A percentile compares a stretch with the other conserved stretches of the same genome.
Evolutionary conservation across 352 stramenopile genomes (phyloP).

Genomic region (Pythium dissotocum): DNA sequence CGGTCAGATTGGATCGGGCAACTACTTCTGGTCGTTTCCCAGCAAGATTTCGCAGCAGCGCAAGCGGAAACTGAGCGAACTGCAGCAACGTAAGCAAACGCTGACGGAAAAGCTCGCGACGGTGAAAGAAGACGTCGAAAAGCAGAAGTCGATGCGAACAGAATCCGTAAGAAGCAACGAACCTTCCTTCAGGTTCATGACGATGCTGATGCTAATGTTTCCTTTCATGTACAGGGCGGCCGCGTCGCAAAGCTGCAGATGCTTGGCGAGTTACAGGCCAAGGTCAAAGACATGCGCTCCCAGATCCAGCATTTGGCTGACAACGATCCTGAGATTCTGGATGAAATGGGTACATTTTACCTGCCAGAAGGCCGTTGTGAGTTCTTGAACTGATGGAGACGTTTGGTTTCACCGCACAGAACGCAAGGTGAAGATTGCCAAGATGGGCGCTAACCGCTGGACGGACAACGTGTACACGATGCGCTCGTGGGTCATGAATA

Average conservation of each 20-base stretch:
- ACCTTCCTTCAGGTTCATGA: too few species aligned
- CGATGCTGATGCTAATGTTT: neutral
- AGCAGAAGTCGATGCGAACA: slow-evolving; percentile 46
- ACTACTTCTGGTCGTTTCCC: slow-evolving; percentile 90
- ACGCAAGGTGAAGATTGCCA: slow-evolving; percentile 59
- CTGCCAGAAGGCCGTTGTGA: neutral
- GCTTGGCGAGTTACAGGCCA: slow-evolving; percentile 50
- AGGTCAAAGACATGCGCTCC: slow-evolving; percentile 44
- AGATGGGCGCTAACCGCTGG: slow-evolving; percentile 73
- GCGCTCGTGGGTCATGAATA: slow-evolving; percentile 80
- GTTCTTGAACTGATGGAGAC: neutral
- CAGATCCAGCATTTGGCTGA: slow-evolving; percentile 71
- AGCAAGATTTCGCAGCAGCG: slow-evolving; percentile 79
- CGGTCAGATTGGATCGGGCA: slow-evolving; percentile 73
- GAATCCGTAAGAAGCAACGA: slow-evolving; percentile 47
- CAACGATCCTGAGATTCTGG: slow-evolving; percentile 69
- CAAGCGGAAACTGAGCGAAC: slow-evolving; percentile 71
- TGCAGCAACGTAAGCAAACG: slow-evolving; percentile 52
- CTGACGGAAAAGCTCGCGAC: slow-evolving; percentile 45
- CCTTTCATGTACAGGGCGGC: slow-evolving; percentile 44
- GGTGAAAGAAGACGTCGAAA: slow-evolving; percentile 50
- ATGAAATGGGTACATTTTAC: slow-evolving; percentile 46
- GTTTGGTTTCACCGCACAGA: slow-evolving; percentile 26
- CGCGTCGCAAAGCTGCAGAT: slow-evolving; percentile 60
- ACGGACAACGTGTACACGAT: slow-evolving; percentile 87